Evolutionary conservation across 805 yeast genomes (phyloP).

Genomic region (Komagataella kurtzmanii): DNA sequence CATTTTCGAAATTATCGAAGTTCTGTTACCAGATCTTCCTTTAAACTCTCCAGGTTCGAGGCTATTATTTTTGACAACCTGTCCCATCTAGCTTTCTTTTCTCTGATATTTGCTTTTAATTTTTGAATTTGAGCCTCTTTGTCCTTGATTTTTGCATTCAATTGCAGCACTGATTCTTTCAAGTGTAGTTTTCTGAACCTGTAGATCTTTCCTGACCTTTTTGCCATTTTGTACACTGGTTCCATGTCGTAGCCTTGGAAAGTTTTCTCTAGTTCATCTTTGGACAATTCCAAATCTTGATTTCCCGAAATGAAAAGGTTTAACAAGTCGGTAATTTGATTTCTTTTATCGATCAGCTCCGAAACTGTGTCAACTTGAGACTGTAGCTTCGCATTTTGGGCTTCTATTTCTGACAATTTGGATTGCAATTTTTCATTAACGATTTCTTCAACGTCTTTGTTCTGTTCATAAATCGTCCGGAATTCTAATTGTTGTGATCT

Average conservation of each 20-base stretch:
- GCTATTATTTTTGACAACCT: neutral
- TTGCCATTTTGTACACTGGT: neutral
- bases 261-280: neutral
- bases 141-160: neutral
- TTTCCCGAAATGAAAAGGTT: neutral
- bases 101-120: neutral
- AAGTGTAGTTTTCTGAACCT: neutral
- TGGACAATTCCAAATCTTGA: neutral
- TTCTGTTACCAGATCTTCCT: neutral
- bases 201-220: neutral
- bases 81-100: slow-evolving; percentile 1
- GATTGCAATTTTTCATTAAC: neutral
- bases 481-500: neutral
- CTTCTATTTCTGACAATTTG: neutral
- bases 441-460: neutral
- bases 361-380: neutral
- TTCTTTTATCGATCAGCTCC: neutral
- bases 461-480: neutral
- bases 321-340: neutral
- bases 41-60: neutral
- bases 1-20: neutral
- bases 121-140: neutral
- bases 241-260: neutral
- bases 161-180: neutral
- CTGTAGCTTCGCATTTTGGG: neutral